Conservation (phyloP, 192 early-diverging fungal species). For the Chytriomyces hyalinus region DNA sequence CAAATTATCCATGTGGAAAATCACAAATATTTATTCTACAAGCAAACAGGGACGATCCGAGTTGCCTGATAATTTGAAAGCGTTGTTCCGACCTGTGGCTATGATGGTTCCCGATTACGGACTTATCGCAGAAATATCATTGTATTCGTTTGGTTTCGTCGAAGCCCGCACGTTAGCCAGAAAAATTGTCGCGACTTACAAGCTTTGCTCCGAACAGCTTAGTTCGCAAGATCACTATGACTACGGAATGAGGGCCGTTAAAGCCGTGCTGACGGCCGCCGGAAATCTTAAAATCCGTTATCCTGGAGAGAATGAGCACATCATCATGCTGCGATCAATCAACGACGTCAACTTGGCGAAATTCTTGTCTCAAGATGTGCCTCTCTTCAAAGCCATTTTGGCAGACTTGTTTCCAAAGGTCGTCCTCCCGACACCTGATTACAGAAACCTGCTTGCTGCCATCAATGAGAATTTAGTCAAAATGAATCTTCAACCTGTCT, state of each 20-base stretch:
- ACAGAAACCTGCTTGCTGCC: constrained; percentile 53
- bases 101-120: constrained; percentile 73
- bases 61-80: constrained; percentile 67
- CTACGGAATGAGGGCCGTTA: constrained; percentile 69
- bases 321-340: constrained; percentile 65
- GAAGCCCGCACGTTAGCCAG: constrained; percentile 61
- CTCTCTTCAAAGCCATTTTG: constrained; percentile 64
- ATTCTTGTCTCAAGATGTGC: constrained; percentile 65
- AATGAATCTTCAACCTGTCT: constrained; percentile 60
- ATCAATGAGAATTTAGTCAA: constrained; percentile 56
- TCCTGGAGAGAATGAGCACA: constrained; percentile 64
- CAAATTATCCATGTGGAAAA: not conserved
- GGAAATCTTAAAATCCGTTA: constrained; percentile 65
- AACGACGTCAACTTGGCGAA: constrained; percentile 67
- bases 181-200: constrained; percentile 68
- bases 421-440: constrained; percentile 61
- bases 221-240: constrained; percentile 71
- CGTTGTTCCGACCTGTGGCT: constrained; percentile 66
- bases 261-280: constrained; percentile 66
- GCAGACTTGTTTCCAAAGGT: constrained; percentile 67
- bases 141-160: constrained; percentile 67
- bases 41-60: constrained; percentile 47
- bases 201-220: constrained; percentile 67
- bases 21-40: not conserved
- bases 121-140: constrained; percentile 66